Evolutionary conservation across 2,329 filamentous ascomycete species (phyloP).

Genomic region (Microsporum ferrugineum): DNA sequence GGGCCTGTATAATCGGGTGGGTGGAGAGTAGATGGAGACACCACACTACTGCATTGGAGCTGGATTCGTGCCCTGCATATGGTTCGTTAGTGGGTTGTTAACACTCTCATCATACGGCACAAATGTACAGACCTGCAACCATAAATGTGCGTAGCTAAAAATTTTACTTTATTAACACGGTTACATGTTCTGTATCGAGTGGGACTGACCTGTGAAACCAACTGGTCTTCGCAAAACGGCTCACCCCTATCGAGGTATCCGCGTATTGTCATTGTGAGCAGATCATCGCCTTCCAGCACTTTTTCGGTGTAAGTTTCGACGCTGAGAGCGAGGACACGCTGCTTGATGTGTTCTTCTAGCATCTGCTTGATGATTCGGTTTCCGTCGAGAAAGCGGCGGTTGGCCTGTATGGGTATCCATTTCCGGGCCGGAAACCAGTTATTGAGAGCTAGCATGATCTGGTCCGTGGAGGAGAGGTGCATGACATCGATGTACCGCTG

Average conservation of each 20-base stretch:
- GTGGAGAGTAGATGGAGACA: slow-evolving; percentile 1
- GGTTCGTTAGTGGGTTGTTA: not conserved
- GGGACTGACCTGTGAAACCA: slow-evolving; percentile 2
- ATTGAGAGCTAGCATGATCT: slow-evolving; percentile 3
- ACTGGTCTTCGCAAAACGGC: not conserved
- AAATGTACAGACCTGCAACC: not conserved
- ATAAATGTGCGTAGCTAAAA: slow-evolving; percentile 5
- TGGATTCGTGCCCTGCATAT: slow-evolving; percentile 1
- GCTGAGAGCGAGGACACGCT: not conserved
- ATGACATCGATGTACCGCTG: not conserved
- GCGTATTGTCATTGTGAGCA: slow-evolving; percentile 3
- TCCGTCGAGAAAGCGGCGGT: slow-evolving; percentile 5
- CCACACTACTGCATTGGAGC: not conserved
- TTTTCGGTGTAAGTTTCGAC: not conserved
- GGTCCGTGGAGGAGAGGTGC: not conserved
- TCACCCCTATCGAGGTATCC: not conserved
- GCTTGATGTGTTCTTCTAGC: not conserved
- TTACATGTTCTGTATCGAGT: not conserved
- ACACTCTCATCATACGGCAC: not conserved
- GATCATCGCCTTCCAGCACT: not conserved
- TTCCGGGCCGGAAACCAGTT: not conserved
- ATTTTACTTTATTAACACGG: not conserved
- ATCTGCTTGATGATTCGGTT: not conserved
- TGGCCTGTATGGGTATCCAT: slow-evolving; percentile 3
- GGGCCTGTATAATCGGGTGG: slow-evolving; percentile 1